phyloP scores from a whole-genome alignment of 208 protist species.

The Trypanosoma platydactyli region DNA sequence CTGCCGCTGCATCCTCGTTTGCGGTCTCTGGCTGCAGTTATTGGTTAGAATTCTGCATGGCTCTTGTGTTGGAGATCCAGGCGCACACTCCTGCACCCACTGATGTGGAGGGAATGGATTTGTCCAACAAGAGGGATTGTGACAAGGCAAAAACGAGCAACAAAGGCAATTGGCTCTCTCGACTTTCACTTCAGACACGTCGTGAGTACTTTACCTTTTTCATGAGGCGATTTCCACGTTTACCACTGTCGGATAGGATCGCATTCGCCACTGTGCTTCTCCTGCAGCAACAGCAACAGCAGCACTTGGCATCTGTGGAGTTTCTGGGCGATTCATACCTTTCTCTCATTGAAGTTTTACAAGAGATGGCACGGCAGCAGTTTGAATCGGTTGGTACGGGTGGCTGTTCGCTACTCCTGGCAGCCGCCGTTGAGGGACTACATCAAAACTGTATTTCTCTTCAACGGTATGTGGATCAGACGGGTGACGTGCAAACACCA shows the following conservation, averaged over 20 bases:
- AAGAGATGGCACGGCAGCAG: slow-evolving; percentile 48
- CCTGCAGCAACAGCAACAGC: slow-evolving; percentile 28
- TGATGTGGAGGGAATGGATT: background rate
- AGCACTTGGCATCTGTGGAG: background rate
- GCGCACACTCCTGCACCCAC: background rate
- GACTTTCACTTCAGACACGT: slow-evolving; percentile 30
- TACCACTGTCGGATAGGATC: slow-evolving; percentile 58
- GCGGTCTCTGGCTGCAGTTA: slow-evolving; percentile 39
- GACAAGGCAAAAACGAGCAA: background rate
- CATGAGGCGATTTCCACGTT: slow-evolving; percentile 33
- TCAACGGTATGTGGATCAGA: slow-evolving; percentile 85
- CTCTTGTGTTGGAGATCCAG: slow-evolving; percentile 31
- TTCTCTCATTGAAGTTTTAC: slow-evolving; percentile 39
- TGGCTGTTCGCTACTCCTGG: slow-evolving; percentile 51
- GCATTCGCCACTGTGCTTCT: slow-evolving; percentile 53
- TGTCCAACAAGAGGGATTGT: background rate
- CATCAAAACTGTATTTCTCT: slow-evolving; percentile 38
- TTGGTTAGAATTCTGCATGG: slow-evolving; percentile 61
- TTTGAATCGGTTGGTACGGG: slow-evolving; percentile 12
- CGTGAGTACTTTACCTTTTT: slow-evolving; percentile 33
- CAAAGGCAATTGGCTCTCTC: slow-evolving; percentile 2
- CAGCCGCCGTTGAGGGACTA: slow-evolving; percentile 56
- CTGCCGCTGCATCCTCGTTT: slow-evolving; percentile 10
- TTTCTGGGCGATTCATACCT: slow-evolving; percentile 23
- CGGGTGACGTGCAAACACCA: slow-evolving; percentile 66